Conservation (phyloP, 1,139 yeast species). For the Sporopachydermia cereana region DNA sequence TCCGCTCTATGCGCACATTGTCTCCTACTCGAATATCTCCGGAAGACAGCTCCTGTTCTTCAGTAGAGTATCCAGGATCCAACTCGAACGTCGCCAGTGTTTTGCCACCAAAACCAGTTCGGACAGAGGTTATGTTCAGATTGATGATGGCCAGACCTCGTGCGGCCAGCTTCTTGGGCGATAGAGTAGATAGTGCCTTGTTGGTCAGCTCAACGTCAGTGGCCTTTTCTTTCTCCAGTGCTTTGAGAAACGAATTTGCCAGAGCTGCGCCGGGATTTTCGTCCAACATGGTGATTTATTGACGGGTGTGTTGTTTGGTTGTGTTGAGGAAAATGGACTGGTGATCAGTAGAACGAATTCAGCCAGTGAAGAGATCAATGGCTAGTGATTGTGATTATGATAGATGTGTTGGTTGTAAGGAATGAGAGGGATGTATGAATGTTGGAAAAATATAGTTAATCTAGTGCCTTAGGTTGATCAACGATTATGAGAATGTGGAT, state of each 20-base stretch:
- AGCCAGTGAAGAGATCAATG: no score
- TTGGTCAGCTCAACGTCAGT: constrained; percentile 49
- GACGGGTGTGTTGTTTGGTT: no score
- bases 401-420: no score
- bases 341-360: no score
- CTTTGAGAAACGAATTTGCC: constrained; percentile 35
- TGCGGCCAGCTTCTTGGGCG: constrained; percentile 54
- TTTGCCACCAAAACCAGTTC: constrained; percentile 78
- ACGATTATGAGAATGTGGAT: no score
- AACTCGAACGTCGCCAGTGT: constrained; percentile 51
- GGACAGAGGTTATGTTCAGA: constrained; percentile 43
- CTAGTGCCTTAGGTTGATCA: no score
- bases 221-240: constrained; percentile 44
- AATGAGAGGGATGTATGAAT: no score
- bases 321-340: no score
- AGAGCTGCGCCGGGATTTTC: constrained; percentile 17
- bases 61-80: constrained; percentile 41
- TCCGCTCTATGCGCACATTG: constrained; percentile 42
- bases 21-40: constrained; percentile 72
- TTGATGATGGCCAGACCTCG: constrained; percentile 70
- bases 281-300: neutral
- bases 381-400: no score
- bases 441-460: no score
- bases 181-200: constrained; percentile 34
- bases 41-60: constrained; percentile 31